Base-by-base conservation (phyloP, 1,284 basidiomycete genomes). In the Ceraceosorus guamensis region DNA sequence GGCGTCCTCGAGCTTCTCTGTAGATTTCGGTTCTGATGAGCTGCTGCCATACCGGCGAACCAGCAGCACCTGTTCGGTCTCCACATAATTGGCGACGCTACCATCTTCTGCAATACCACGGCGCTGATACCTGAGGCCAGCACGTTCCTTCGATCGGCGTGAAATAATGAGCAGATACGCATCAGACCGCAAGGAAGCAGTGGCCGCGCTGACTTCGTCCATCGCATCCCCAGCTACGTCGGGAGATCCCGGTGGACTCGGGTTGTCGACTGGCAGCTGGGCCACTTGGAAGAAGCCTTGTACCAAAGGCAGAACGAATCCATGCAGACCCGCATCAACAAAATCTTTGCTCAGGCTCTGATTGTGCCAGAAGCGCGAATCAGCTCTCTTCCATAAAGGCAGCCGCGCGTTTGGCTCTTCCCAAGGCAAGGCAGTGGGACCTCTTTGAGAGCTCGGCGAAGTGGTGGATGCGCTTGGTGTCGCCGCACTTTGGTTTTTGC, bases 341-440 rank as follows among this genome's bases (percentile, higher is more conserved):
- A 79, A 69, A n/a, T 86, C 83, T 63, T 85, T 85, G 14, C 82
- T 81, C 60, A 91, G 80, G 80, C 84, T 84, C 18, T 89, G 87
- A 65, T 92, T 92, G 86, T 89, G 91, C 88, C 88, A 92, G 72
- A 87, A 91, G 46, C 86, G 84, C 46, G 82, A 82, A 59, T 91
- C 87, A 1, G 88, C 87, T 7, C 88, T 80, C 43, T 87, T 81
- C 88, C 89, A 91, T 5, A 91, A 80, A 0, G 89, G 88, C 44
- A 89, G 80, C 0, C 82, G 83, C 0, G 83, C 78, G 56, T 82
- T 80, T 0, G 88, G 87, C 75, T 91, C 88, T 2, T 81, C 79
- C 33, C 87, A 85, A 80, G 6, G 82, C 79, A 78, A 43, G 45
- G 24, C 50, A 79, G 45, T 46, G 33, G n/a, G n/a, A n/a, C n/a